Evolutionary conservation across 129 eudicot genomes (phyloP), one percentile per base, ranked within the genome.

Genomic region (Centrapalus pauciflorus): DNA sequence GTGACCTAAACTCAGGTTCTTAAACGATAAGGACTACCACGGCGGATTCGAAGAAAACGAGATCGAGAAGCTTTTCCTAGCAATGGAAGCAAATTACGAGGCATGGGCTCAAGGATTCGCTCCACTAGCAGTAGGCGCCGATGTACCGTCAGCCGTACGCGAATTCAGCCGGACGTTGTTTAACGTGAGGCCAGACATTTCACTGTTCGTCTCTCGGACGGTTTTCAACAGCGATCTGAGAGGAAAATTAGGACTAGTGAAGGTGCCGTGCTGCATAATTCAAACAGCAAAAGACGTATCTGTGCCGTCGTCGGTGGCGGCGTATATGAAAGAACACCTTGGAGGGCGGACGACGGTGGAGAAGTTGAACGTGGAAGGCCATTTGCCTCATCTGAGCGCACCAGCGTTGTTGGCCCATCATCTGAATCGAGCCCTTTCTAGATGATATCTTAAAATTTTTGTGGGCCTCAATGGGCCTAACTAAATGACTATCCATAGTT

Each of bases 31-130:
- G 30, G 93, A 81, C 48, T 94, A 94, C 82, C 90, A 94, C 48
- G 99, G 99, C 0, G 99, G 99, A 52, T 94, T 89, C 48, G 99
- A 89, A 62, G 67, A 51, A 45, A 88, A 79, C 0, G 99, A 94
- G 70, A 70, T 94, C 21, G 97, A 94, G 77, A 77, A 79, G n/a
- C 81, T 94, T 7, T 94, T 89, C 77, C 69, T 83, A 7, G 97
- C 97, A 67, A 94, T 94, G 99, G 83, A 86, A 67, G 70, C 93
- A 0, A 94, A 94, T 41, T 94, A 94, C 70, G 83, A 67, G 57
- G 97, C 99, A 0, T 94, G 97, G 97, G 99, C 86, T 29, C 79
- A 69, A 46, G 99, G 99, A 0, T 94, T 82, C 59, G 99, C 99
- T 58, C 99, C 99, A 2, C 54, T 94, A 12, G 90, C 99, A 8